These are phyloP conservation scores for Cyberlindnera americana DNA, from an alignment of 805 yeast genomes.

Conservation along the genomic window DNA sequence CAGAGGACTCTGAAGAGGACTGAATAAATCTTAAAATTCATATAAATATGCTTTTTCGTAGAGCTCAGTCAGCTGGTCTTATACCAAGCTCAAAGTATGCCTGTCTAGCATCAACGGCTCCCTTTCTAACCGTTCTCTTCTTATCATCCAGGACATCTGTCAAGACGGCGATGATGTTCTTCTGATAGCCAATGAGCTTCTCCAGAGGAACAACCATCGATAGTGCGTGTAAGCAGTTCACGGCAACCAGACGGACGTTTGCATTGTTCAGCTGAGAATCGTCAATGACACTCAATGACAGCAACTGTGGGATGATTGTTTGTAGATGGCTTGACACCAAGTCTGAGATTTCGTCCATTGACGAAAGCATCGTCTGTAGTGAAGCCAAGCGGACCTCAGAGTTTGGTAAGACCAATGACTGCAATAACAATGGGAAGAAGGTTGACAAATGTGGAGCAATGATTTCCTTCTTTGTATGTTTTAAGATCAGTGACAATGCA, in stretches of 20 bases:
- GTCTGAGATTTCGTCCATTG: slow-evolving; percentile 52
- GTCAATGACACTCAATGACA: slow-evolving; percentile 29
- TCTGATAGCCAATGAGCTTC: slow-evolving; percentile 46
- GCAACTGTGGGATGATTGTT: slow-evolving; percentile 52
- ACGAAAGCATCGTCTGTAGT: slow-evolving; percentile 52
- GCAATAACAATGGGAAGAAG: slow-evolving; percentile 69
- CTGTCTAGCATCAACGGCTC: slow-evolving; percentile 79
- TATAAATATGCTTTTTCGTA: no score
- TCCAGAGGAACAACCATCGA: slow-evolving; percentile 36
- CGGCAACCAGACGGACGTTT: slow-evolving; percentile 51
- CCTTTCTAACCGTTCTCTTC: slow-evolving; percentile 69
- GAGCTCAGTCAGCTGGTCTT: slow-evolving; percentile 33
- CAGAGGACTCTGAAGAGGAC: slow-evolving; percentile 36
- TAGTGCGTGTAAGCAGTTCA: slow-evolving; percentile 54
- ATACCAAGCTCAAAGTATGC: slow-evolving; percentile 54
- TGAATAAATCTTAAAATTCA: not conserved
- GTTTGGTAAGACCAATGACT: slow-evolving; percentile 47
- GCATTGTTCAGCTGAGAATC: slow-evolving; percentile 35
- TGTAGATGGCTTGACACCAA: slow-evolving; percentile 52
- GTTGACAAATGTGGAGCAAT: slow-evolving; percentile 59
- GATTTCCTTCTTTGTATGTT: slow-evolving; percentile 58
- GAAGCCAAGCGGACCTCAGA: slow-evolving; percentile 55
- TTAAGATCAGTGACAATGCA: slow-evolving; percentile 64
- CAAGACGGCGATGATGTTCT: slow-evolving; percentile 42
- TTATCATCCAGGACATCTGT: slow-evolving; percentile 63